Evolutionary conservation across 1,139 yeast genomes (phyloP).

Genomic region (Blastobotrys proliferans): DNA sequence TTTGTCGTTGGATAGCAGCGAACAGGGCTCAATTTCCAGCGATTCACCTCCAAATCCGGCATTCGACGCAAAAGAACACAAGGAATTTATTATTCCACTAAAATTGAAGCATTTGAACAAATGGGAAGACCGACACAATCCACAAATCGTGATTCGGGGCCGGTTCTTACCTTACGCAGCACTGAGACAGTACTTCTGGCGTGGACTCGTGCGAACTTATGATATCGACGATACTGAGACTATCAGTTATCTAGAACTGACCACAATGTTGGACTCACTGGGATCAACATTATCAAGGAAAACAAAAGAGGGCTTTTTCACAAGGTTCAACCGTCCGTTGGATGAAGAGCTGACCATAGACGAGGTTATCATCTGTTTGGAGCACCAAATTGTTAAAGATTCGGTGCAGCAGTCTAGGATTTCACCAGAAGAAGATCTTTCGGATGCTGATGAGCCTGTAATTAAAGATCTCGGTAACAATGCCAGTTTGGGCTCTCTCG

Average conservation of each 20-base stretch:
- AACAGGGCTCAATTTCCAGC: neutral
- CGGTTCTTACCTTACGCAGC: constrained; percentile 65
- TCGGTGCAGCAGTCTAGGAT: constrained; percentile 19
- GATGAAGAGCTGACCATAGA: constrained; percentile 52
- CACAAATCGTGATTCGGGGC: constrained; percentile 56
- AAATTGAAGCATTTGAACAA: constrained; percentile 32
- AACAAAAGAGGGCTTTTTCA: constrained; percentile 46
- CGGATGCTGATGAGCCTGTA: neutral
- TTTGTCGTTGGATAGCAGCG: neutral
- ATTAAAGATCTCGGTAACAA: neutral
- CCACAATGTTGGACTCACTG: constrained; percentile 55
- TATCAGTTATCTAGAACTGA: constrained; percentile 53
- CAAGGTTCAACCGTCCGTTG: constrained; percentile 40
- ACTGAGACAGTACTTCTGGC: constrained; percentile 69
- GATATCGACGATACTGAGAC: constrained; percentile 42
- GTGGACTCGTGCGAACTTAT: constrained; percentile 54
- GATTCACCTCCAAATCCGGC: neutral
- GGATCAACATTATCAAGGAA: constrained; percentile 55
- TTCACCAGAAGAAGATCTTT: neutral
- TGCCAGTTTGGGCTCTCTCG: neutral
- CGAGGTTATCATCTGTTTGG: constrained; percentile 58
- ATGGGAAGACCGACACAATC: constrained; percentile 42
- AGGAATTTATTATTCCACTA: constrained; percentile 36
- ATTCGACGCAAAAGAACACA: constrained; percentile 10
- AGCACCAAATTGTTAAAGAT: constrained; percentile 34